phyloP scores from a whole-genome alignment of 1,284 basidiomycete genomes.

The Pascua guehoae region DNA sequence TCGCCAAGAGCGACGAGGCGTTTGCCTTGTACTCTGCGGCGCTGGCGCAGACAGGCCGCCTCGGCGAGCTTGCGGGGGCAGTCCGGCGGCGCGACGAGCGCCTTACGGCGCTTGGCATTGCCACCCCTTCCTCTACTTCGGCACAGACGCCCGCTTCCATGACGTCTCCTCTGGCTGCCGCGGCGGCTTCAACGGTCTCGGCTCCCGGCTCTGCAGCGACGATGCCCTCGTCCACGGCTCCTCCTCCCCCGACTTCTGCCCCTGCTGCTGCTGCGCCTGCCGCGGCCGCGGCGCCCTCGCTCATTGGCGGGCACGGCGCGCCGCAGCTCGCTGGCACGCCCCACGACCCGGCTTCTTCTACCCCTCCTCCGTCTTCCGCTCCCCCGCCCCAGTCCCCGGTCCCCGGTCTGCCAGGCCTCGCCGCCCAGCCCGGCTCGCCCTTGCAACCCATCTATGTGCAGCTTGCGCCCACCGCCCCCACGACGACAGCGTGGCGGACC shows the following conservation, averaged over 20 bases:
- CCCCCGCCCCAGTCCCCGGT: slow-evolving; percentile 22
- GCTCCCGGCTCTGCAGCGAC: slow-evolving; percentile 1
- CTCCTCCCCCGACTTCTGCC: neutral
- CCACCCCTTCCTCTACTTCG: neutral
- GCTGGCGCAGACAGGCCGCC: slow-evolving; percentile 27
- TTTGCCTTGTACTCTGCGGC: slow-evolving; percentile 36
- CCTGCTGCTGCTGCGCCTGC: slow-evolving; percentile 36
- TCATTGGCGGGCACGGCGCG: slow-evolving; percentile 4
- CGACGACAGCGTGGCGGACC: slow-evolving; percentile 28
- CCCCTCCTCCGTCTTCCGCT: slow-evolving; percentile 2
- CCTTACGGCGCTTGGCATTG: slow-evolving; percentile 2
- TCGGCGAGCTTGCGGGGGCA: slow-evolving; percentile 28
- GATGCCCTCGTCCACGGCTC: neutral
- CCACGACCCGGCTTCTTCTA: slow-evolving; percentile 1
- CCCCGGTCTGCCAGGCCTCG: slow-evolving; percentile 37
- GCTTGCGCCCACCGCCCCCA: slow-evolving; percentile 38
- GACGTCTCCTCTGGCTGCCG: neutral
- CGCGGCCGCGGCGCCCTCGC: slow-evolving; percentile 28
- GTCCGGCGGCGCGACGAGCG: slow-evolving; percentile 34
- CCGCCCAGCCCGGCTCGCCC: slow-evolving; percentile 30
- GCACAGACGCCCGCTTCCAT: neutral
- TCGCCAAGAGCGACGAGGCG: slow-evolving; percentile 32
- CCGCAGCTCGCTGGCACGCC: slow-evolving; percentile 14
- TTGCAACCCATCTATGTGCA: slow-evolving; percentile 45
- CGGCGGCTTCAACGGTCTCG: slow-evolving; percentile 1